Percentiles rank a stretch among this genome's conserved stretches.
phyloP scores from a whole-genome alignment of 1,139 yeast species.

The Saccharomyces pastorianus region DNA sequence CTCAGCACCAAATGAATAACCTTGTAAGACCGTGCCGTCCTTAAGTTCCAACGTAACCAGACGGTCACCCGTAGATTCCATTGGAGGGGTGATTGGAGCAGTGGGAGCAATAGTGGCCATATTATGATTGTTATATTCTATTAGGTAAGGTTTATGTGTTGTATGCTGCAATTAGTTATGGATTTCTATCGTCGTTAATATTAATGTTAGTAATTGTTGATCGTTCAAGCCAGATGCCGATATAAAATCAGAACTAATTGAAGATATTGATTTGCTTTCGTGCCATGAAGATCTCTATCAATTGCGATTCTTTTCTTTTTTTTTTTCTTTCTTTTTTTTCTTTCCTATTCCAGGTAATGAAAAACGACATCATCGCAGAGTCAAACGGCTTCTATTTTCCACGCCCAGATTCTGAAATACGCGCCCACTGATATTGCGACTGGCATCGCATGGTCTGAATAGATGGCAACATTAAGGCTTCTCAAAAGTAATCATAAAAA shows the following conservation, averaged over 20 bases:
- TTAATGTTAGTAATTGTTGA: background rate
- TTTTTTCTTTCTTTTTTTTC: background rate
- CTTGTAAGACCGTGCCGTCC: slow-evolving; percentile 84
- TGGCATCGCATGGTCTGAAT: background rate
- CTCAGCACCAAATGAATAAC: slow-evolving; percentile 96
- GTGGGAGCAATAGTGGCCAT: slow-evolving; percentile 38
- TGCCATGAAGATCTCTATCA: background rate
- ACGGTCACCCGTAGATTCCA: slow-evolving; percentile 72
- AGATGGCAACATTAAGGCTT: background rate
- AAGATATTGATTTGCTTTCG: background rate
- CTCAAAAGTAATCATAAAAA: background rate
- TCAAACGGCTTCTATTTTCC: background rate
- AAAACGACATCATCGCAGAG: background rate
- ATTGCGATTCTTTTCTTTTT: background rate
- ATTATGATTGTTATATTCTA: slow-evolving; percentile 1
- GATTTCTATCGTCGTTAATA: background rate
- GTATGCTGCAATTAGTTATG: background rate
- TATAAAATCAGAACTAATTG: background rate
- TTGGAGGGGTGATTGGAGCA: slow-evolving; percentile 81
- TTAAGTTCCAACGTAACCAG: slow-evolving; percentile 86
- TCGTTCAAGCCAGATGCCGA: background rate
- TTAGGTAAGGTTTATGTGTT: background rate
- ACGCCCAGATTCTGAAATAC: background rate
- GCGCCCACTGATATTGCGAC: background rate
- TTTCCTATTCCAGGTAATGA: background rate